Evolutionary conservation across 2,329 filamentous ascomycete species (phyloP).

Genomic region (Corniculantispora saksenae): DNA sequence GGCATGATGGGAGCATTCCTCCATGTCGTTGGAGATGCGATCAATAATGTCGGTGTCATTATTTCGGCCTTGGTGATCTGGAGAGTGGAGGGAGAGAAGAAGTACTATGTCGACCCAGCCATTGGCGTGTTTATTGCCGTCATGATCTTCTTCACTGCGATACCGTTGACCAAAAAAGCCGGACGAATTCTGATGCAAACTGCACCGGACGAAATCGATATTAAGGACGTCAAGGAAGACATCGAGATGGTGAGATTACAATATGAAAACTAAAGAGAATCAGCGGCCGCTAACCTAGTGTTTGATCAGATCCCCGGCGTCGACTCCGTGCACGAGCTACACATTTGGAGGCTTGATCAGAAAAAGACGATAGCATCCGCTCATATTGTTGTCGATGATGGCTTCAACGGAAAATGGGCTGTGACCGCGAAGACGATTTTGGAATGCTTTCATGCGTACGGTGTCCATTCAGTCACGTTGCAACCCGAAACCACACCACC

Average conservation of each 20-base stretch:
- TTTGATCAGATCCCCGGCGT: slow-evolving; percentile 62
- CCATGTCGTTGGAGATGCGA: slow-evolving; percentile 71
- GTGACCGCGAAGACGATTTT: slow-evolving; percentile 61
- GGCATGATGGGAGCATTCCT: slow-evolving; percentile 70
- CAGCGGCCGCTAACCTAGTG: not conserved
- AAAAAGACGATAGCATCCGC: slow-evolving; percentile 68
- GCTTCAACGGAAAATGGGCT: slow-evolving; percentile 59
- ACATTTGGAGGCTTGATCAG: slow-evolving; percentile 74
- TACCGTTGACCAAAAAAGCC: slow-evolving; percentile 62
- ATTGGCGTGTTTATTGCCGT: slow-evolving; percentile 68
- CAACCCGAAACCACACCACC: slow-evolving; percentile 58
- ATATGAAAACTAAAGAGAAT: not conserved
- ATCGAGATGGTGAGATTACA: slow-evolving; percentile 56
- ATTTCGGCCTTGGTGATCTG: slow-evolving; percentile 69
- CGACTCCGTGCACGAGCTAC: slow-evolving; percentile 68
- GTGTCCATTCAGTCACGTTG: slow-evolving; percentile 70
- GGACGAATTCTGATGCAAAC: slow-evolving; percentile 69
- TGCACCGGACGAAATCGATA: slow-evolving; percentile 59
- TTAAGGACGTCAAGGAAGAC: slow-evolving; percentile 67
- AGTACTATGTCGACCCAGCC: slow-evolving; percentile 73
- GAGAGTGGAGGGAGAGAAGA: slow-evolving; percentile 55
- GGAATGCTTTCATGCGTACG: slow-evolving; percentile 72
- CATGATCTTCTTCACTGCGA: slow-evolving; percentile 68
- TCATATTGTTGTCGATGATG: slow-evolving; percentile 64
- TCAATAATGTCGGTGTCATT: slow-evolving; percentile 78